phyloP scores from a whole-genome alignment of 495 filamentous ascomycete genomes.

The Cetradonia linearis region DNA sequence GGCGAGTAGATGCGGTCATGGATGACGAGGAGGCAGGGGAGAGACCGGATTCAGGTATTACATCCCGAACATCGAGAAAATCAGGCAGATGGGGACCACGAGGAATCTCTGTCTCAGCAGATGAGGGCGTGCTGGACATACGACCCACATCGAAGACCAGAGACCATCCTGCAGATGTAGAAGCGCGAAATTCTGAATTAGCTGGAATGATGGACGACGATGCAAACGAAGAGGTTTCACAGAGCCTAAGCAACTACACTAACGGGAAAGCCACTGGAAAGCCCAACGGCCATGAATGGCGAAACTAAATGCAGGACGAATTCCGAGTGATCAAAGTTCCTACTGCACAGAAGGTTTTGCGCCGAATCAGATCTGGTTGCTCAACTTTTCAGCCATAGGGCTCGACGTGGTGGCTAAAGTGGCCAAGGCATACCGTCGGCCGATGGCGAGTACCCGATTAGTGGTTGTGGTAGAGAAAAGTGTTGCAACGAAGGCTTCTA shows the following conservation, averaged over 20 bases:
- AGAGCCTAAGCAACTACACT: not conserved
- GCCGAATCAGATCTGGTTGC: not conserved
- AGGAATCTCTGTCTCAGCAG: slow-evolving; percentile 71
- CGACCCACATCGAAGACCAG: slow-evolving; percentile 3
- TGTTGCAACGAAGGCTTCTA: not conserved
- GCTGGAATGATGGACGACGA: slow-evolving; percentile 27
- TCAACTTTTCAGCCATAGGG: not conserved
- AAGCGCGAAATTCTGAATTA: slow-evolving; percentile 18
- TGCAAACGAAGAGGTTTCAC: slow-evolving; percentile 17
- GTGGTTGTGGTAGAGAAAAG: not conserved
- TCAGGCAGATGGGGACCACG: slow-evolving; percentile 60
- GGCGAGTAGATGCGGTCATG: slow-evolving; percentile 34
- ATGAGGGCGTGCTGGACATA: slow-evolving; percentile 55
- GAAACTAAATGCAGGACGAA: not conserved
- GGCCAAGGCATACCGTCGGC: not conserved
- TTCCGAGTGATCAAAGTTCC: not conserved
- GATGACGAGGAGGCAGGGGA: slow-evolving; percentile 32
- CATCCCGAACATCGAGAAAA: slow-evolving; percentile 22
- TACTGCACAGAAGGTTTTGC: not conserved
- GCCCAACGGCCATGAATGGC: not conserved
- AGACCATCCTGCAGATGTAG: not conserved
- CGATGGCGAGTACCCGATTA: no score
- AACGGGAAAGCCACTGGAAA: not conserved
- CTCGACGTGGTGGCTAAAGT: not conserved
- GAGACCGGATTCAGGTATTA: slow-evolving; percentile 20